Evolutionary conservation across 495 filamentous ascomycete genomes (phyloP), one percentile per base, ranked within the genome.

Genomic region (Daldinia vernicosa): DNA sequence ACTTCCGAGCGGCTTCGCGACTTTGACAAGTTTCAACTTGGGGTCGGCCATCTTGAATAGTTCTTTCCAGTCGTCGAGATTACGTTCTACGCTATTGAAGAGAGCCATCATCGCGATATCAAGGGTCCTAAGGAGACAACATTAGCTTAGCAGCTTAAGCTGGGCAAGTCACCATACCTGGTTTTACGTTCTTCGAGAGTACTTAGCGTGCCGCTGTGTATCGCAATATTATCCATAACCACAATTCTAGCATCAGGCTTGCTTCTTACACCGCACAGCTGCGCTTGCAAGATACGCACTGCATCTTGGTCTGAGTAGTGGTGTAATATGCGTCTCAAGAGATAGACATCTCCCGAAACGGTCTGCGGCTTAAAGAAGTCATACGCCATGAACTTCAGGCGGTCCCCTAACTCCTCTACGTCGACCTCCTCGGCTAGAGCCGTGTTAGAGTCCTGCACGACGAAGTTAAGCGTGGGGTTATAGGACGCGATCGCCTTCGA

Each of bases 221-320:
- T 67, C 53, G 71, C 71, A 19, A 79, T 70, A 19, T 73, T 71
- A 56, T 84, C 83, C 63, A 74, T 77, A 14, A 84, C 73, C 39
- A 84, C 63, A n/a, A 83, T 59, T 63, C 76, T 71, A 1, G 79
- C 69, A 1, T 73, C 72, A 1, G 68, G 56, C 53, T 76, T 81
- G 30, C 39, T 67, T 47, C 57, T 60, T 51, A 82, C 52, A 0
- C 79, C 78, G 7, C 77, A 73, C 6, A 80, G 75, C 65, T 83
- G 63, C n/a, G 75, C 72, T 60, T 69, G 68, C 58, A 85, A 65
- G 30, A 84, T 80, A 28, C 76, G 74, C 22, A 80, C 62, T 11
- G 74, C 72, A 51, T 81, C 80, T 33, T 78, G 75, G 61, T 83
- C 80, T 14, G 77, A 76, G 78, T 82, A 79, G 59, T 82, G 75